Base-by-base conservation (phyloP, 179 eudicot genomes). In the Amaranthus tricolor region DNA sequence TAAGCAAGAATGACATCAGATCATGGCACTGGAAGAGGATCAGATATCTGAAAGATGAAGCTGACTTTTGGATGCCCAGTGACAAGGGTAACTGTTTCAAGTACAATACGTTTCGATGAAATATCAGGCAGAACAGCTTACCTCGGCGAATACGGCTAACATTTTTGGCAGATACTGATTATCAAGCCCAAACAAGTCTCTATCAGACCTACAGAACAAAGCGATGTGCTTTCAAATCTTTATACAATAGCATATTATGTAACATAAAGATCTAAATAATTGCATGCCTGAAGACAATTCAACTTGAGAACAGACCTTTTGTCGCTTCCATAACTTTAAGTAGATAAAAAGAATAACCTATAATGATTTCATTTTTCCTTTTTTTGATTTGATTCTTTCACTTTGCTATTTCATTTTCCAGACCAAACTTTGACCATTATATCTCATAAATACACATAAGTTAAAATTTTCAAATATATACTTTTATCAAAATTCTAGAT, bases 81-180 rank as follows among this genome's bases (percentile, higher is more conserved):
- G 6, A 11, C 7, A 49, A 17, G 49, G 53, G 7, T 50, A 31
- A 31, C 40, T 31, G 14, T 14, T 66, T 47, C 15, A 24, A 61
- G 47, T 61, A 11, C 16, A 12, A 61, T 4, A 20, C 14, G 8
- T 47, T 19, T 62, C 50, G 9, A 65, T 50, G 49, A 20, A 21
- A 31, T 15, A 11, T 45, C 49, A 10, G 17, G 3, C 16, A 68
- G 53, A 14, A 12, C 0, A 10, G 62, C 56, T 49, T 80, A 85
- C 88, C 86, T 85, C 88, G 40, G 86, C 86, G 74, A 85, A 83
- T 11, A 85, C 84, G 31, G 68, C 65, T 8, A 85, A 72, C 48
- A 85, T 76, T 78, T 76, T 78, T 9, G 84, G 78, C 49, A 85
- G 75, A 74, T 83, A 73, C 61, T 83, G 86, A 77, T 82, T 73